Conservation (phyloP, 306 rosid genomes). For the Boehmeria nivea region DNA sequence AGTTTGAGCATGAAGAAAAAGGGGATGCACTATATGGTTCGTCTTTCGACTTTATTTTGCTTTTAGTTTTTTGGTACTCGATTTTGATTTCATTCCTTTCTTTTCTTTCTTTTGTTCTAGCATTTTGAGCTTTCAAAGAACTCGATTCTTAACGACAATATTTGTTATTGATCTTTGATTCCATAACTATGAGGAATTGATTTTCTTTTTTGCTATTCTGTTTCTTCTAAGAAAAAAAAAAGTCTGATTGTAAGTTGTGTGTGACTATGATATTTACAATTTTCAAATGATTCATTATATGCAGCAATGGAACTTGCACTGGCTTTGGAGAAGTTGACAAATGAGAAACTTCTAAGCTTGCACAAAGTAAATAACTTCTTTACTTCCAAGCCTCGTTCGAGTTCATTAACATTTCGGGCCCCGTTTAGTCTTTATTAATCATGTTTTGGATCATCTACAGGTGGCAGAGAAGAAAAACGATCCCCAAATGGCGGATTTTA, state of each 20-base stretch:
- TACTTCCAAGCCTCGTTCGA: not conserved
- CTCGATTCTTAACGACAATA: too few species aligned
- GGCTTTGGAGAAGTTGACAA: conserved; percentile 80
- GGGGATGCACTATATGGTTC: conserved; percentile 75
- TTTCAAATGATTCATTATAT: conserved; percentile 3
- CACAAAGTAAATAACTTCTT: conserved; percentile 39
- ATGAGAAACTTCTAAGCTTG: conserved; percentile 70
- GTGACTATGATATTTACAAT: not conserved
- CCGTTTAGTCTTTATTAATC: not conserved
- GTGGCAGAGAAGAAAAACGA: conserved; percentile 58
- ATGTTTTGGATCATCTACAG: conserved; percentile 32
- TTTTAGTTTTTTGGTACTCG: not conserved
- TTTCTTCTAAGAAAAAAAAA: too few species aligned
- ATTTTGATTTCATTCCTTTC: not conserved
- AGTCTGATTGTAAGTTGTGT: not conserved
- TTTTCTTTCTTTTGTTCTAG: too few species aligned
- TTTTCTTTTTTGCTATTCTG: too few species aligned
- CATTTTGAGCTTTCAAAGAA: too few species aligned
- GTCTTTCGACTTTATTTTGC: not conserved
- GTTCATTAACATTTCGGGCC: not conserved
- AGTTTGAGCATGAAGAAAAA: conserved; percentile 55
- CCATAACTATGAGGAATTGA: too few species aligned
- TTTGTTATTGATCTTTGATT: too few species aligned
- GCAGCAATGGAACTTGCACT: conserved; percentile 89
- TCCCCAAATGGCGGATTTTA: conserved; percentile 62